phyloP scores from a whole-genome alignment of 345 rosid genomes.

The Brassica incana region DNA sequence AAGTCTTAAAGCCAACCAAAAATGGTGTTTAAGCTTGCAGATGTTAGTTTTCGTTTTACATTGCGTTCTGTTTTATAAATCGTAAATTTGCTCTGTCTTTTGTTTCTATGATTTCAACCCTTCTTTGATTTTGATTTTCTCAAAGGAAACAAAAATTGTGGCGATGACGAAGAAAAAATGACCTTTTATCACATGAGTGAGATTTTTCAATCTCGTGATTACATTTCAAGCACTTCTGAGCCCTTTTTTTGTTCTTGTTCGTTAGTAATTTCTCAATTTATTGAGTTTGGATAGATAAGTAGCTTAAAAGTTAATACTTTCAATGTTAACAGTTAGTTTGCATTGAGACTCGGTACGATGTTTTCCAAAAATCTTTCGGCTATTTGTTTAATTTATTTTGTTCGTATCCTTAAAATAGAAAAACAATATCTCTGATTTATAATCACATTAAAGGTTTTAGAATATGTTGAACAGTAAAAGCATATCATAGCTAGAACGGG shows the following conservation, averaged over 20 bases:
- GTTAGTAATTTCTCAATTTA: not conserved
- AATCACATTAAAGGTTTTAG: too few relatives aligned
- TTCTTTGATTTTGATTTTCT: not conserved
- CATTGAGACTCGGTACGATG: too few relatives aligned
- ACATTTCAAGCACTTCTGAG: constrained; percentile 44
- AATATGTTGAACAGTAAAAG: too few relatives aligned
- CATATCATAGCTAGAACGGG: too few relatives aligned
- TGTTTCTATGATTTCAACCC: not conserved
- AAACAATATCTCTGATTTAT: too few relatives aligned
- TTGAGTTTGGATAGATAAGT: too few relatives aligned
- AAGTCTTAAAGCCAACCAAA: not conserved
- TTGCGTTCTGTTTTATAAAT: not conserved
- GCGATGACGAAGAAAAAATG: constrained; percentile 35
- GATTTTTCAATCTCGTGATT: constrained; percentile 35
- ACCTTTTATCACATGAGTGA: constrained; percentile 41
- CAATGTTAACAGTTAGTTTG: too few relatives aligned
- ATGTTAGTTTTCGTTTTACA: not conserved
- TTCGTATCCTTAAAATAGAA: too few relatives aligned
- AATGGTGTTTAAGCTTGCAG: not conserved
- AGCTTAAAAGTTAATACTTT: too few relatives aligned
- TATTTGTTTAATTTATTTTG: too few relatives aligned
- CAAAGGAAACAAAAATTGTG: not conserved
- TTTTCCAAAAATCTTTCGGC: too few relatives aligned
- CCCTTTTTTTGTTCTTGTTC: not conserved
- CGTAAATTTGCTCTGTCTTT: not conserved